These are phyloP conservation scores for Purpureocillium lavendulum DNA, from an alignment of 2,329 filamentous ascomycete species.

Conservation along the genomic window DNA sequence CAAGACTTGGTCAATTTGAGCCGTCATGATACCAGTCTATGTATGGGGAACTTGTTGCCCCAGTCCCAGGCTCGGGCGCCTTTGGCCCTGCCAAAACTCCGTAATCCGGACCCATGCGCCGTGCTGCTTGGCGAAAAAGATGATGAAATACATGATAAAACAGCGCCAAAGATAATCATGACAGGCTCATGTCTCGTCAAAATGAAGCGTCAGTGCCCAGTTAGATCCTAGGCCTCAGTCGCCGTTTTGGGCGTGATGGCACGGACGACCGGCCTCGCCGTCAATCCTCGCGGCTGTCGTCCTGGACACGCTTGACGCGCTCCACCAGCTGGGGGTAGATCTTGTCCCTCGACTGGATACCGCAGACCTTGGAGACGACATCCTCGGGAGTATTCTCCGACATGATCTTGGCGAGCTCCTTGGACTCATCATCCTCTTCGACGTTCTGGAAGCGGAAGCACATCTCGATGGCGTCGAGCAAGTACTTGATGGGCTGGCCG, in stretches of 20 bases:
- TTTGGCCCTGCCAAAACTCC: constrained; percentile 5
- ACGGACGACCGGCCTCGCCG: constrained; percentile 7
- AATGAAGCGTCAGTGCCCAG: not conserved
- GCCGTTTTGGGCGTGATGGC: not conserved
- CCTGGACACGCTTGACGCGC: constrained; percentile 78
- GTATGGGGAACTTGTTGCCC: not conserved
- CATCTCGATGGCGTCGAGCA: constrained; percentile 83
- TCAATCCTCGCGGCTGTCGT: constrained; percentile 41
- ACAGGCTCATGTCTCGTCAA: constrained; percentile 7
- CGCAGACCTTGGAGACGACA: constrained; percentile 73
- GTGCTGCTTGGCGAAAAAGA: constrained; percentile 9
- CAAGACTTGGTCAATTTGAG: constrained; percentile 1
- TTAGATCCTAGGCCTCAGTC: constrained; percentile 5
- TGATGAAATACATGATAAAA: constrained; percentile 1
- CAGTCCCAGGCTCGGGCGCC: not conserved
- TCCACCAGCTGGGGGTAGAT: constrained; percentile 68
- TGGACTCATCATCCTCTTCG: constrained; percentile 82
- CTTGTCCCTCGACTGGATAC: constrained; percentile 67
- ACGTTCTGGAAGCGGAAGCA: constrained; percentile 94
- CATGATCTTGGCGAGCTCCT: constrained; percentile 79
- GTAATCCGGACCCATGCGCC: constrained; percentile 12
- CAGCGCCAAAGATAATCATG: constrained; percentile 4
- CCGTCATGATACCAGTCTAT: constrained; percentile 7
- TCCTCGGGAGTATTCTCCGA: constrained; percentile 63
- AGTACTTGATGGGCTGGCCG: constrained; percentile 60